Evolutionary conservation across 805 yeast genomes (phyloP), one percentile per base, ranked within the genome.

Genomic region (Cyberlindnera euphorbiae): DNA sequence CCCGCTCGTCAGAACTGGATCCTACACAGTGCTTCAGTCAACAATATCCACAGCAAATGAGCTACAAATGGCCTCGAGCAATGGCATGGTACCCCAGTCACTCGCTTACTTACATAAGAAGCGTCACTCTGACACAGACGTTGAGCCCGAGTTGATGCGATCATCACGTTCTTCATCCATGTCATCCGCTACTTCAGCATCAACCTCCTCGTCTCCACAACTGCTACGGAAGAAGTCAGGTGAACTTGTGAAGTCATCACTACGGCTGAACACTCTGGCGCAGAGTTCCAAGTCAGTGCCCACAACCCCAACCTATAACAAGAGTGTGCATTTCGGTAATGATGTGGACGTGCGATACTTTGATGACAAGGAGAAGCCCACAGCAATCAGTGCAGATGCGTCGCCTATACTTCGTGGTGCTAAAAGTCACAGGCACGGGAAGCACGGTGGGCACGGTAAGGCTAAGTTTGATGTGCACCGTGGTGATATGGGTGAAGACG

Each of bases 141-240:
- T 6, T 19, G 35, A 19, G 7, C 9, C 22, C 9, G 22, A 7
- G 7, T 19, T 19, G 22, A 8, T 9, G 9, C 22, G 9, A 7
- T 19, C 22, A 8, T 19, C 22, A 8, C 22, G 22, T 7, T 7
- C 22, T 19, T 19, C 22, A 7, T 19, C 22, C 7, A 9, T 19
- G 22, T 19, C 33, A 25, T 31, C 39, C 19, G 14, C 31, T 3
- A 18, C 22, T 4, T 13, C 42, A 8, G 13, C 14, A 16, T 28
- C 42, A 18, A n/a, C 38, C 13, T 9, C 18, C 14, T 30, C 43
- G 1, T 28, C 43, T 13, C 16, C 16, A 5, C 3, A 18, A 4
- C 60, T 84, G 36, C 73, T 86, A 4, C 77, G 94, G 32, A 89
- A 88, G 58, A 88, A 88, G 58, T 76, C 87, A 1, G 96, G 95